A percentile compares a stretch with the other conserved stretches of the same genome.
Evolutionary conservation across 495 filamentous ascomycete genomes (phyloP).

Genomic region (Pseudomonodictys pantanalensis): DNA sequence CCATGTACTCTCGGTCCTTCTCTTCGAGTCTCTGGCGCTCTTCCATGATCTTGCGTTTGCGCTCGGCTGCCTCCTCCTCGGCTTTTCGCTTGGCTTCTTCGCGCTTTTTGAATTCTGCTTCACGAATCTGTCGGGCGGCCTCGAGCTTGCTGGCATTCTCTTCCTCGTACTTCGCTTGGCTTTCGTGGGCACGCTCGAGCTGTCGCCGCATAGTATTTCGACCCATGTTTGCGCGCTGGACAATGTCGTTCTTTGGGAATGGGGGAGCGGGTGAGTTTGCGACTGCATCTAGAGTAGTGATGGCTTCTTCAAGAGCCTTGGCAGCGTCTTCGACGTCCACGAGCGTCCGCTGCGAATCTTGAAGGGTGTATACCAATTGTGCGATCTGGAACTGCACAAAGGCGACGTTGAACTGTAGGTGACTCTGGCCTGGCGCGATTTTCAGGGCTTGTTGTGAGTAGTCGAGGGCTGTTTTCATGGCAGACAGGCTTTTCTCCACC

Average conservation of each 20-base stretch:
- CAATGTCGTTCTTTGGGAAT: conserved; percentile 83
- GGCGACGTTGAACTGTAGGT: conserved; percentile 95
- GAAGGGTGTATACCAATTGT: conserved; percentile 68
- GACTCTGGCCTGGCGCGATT: conserved; percentile 74
- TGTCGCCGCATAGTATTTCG: conserved; percentile 89
- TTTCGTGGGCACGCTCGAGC: conserved; percentile 76
- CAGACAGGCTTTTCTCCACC: conserved; percentile 69
- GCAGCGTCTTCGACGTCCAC: conserved; percentile 74
- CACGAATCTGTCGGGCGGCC: conserved; percentile 68
- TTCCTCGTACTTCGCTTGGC: conserved; percentile 87
- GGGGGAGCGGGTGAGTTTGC: conserved; percentile 80
- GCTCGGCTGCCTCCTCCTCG: conserved; percentile 63
- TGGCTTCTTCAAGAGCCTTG: conserved; percentile 84
- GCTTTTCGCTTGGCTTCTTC: conserved; percentile 68
- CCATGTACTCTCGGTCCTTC: conserved; percentile 67
- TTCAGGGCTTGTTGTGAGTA: conserved; percentile 80
- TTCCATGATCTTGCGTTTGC: conserved; percentile 72
- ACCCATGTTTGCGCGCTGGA: conserved; percentile 95
- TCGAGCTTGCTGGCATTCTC: conserved; percentile 82
- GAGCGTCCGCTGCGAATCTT: conserved; percentile 71
- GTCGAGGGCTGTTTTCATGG: conserved; percentile 83
- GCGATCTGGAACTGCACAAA: conserved; percentile 95
- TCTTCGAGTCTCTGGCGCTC: conserved; percentile 78
- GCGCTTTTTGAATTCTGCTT: conserved; percentile 69
- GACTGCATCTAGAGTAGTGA: conserved; percentile 75